phyloP scores from a whole-genome alignment of 202 grass and related monocot species.

The Schoenoplectus triqueter region DNA sequence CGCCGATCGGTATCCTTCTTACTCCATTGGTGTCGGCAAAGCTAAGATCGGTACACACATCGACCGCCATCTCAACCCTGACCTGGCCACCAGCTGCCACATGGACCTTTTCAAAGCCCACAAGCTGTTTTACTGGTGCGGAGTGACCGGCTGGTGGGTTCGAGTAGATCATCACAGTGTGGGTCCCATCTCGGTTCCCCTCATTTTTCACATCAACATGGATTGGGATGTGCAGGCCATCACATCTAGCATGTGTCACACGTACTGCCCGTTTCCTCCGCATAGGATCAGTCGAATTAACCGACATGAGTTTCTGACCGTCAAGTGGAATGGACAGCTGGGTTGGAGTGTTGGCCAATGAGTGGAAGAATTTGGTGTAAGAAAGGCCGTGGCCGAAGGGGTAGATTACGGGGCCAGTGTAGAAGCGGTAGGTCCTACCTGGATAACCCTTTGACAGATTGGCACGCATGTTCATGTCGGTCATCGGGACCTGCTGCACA shows the following conservation, averaged over 20 bases:
- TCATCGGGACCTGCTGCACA: constrained; percentile 66
- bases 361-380: constrained; percentile 76
- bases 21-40: constrained; percentile 56
- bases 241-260: constrained; percentile 57
- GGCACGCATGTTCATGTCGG: constrained; percentile 77
- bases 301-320: constrained; percentile 30
- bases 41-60: constrained; percentile 63
- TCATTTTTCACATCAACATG: constrained; percentile 61
- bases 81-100: constrained; percentile 47
- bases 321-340: constrained; percentile 53
- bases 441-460: constrained; percentile 55
- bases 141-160: constrained; percentile 33
- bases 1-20: constrained; percentile 69
- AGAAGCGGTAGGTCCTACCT: constrained; percentile 77
- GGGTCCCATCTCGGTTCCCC: constrained; percentile 63
- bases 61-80: constrained; percentile 57
- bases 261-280: constrained; percentile 39
- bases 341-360: constrained; percentile 48
- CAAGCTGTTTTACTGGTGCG: constrained; percentile 55
- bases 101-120: constrained; percentile 87
- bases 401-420: constrained; percentile 69
- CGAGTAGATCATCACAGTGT: constrained; percentile 70
- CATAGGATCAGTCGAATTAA: constrained; percentile 40
- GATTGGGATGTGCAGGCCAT: constrained; percentile 51
- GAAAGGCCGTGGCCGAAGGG: constrained; percentile 73